Conservation (phyloP, 2,329 filamentous ascomycete species). For the Westerdykella ornata region DNA sequence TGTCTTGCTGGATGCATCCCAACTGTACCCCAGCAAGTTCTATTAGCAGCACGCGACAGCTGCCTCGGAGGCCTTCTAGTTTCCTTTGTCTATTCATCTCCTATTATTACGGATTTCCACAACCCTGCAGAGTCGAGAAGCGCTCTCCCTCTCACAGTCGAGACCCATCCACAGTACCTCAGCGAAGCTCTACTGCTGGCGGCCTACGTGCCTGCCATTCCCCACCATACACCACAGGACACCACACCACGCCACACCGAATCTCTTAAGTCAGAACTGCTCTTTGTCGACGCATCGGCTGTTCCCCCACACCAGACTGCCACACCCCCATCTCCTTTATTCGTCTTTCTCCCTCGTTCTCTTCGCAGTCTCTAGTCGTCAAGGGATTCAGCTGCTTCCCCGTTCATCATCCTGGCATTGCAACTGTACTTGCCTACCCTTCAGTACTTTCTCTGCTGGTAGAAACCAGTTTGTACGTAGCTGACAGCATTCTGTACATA, state of each 20-base stretch:
- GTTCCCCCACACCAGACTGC: too few species aligned
- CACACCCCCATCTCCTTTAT: too few species aligned
- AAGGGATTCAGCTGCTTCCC: slow-evolving; percentile 1
- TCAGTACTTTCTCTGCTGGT: slow-evolving; percentile 25
- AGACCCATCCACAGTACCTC: slow-evolving; percentile 29
- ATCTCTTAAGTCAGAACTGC: slow-evolving; percentile 7
- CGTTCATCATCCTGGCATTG: slow-evolving; percentile 8
- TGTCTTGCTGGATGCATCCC: slow-evolving; percentile 23
- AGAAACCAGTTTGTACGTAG: slow-evolving; percentile 10
- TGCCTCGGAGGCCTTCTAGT: slow-evolving; percentile 27
- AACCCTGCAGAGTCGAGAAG: slow-evolving; percentile 26
- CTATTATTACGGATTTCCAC: slow-evolving; percentile 29
- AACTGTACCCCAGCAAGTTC: slow-evolving; percentile 20
- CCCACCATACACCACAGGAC: slow-evolving; percentile 10
- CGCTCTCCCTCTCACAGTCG: slow-evolving; percentile 19
- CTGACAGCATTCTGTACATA: slow-evolving; percentile 15
- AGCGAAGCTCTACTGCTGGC: slow-evolving; percentile 26
- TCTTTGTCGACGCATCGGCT: not conserved
- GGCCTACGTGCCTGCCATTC: slow-evolving; percentile 29
- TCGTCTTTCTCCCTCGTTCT: too few species aligned
- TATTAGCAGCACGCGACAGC: slow-evolving; percentile 20
- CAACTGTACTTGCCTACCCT: slow-evolving; percentile 21
- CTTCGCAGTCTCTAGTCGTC: not conserved
- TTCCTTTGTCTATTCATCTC: slow-evolving; percentile 32
- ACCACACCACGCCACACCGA: not conserved